These are phyloP conservation scores for Mycena olivaceomarginata DNA, from an alignment of 768 basidiomycete genomes.

Conservation along the genomic window DNA sequence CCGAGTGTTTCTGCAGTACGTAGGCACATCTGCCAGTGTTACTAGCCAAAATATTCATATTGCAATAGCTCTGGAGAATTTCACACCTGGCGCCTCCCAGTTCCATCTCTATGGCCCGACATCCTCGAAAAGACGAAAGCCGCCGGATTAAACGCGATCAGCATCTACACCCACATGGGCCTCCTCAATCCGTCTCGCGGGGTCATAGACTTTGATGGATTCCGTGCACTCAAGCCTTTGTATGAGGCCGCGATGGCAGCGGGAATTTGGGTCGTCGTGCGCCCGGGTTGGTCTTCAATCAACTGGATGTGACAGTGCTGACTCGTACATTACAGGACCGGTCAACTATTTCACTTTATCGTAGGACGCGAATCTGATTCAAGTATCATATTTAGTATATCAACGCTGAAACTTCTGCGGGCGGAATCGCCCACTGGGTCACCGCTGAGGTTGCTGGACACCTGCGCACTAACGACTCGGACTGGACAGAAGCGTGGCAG, in stretches of 20 bases:
- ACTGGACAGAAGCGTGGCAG: conserved; percentile 83
- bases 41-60: background rate
- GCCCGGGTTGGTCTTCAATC: conserved; percentile 73
- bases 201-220: conserved; percentile 83
- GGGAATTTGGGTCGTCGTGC: conserved; percentile 87
- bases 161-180: conserved; percentile 90
- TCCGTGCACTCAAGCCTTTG: conserved; percentile 81
- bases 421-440: conserved; percentile 83
- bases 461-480: conserved; percentile 83
- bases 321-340: conserved; percentile 54
- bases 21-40: conserved; percentile 24
- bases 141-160: conserved; percentile 86
- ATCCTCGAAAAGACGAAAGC: conserved; percentile 90
- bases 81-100: conserved; percentile 88
- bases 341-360: conserved; percentile 45
- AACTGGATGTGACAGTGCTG: background rate
- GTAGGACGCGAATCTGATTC: background rate
- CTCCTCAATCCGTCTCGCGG: conserved; percentile 85
- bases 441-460: conserved; percentile 80
- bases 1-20: conserved; percentile 84
- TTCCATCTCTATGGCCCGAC: conserved; percentile 88
- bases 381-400: conserved; percentile 68
- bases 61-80: conserved; percentile 85
- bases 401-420: conserved; percentile 89
- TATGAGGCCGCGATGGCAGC: conserved; percentile 84